A percentile compares a stretch with the other conserved stretches of the same genome.
Evolutionary conservation across 2,329 filamentous ascomycete species (phyloP).

Genomic region (Colletotrichum camelliae): DNA sequence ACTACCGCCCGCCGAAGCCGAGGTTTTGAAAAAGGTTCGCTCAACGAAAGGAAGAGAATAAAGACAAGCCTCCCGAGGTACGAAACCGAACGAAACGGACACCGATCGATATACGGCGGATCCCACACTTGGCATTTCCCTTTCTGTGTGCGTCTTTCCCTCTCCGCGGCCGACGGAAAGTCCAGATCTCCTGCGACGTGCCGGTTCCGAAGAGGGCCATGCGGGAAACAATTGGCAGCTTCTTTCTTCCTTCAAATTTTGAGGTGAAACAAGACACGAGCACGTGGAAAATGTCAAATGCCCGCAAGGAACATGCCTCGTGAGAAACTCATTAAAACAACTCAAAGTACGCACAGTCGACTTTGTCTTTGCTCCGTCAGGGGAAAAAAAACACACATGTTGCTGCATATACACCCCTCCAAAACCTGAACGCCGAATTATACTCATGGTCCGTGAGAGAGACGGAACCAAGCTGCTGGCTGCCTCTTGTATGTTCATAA

Average conservation of each 20-base stretch:
- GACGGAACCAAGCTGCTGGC: not conserved
- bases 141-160: not conserved
- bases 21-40: not conserved
- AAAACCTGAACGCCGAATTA: not conserved
- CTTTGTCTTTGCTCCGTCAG: not conserved
- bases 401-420: not conserved
- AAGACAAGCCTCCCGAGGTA: not conserved
- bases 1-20: not conserved
- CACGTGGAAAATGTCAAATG: not conserved
- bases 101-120: not conserved
- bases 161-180: not conserved
- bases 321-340: not conserved
- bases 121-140: not conserved
- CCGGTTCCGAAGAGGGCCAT: not conserved
- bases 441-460: not conserved
- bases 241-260: not conserved
- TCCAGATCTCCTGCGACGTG: not conserved
- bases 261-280: not conserved
- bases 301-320: not conserved
- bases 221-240: not conserved
- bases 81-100: not conserved
- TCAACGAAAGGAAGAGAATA: not conserved
- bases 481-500: not conserved
- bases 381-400: not conserved
- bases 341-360: not conserved